Percentiles rank a stretch among this genome's conserved stretches.
Evolutionary conservation across 805 yeast species (phyloP).

Genomic region (Barnettozyma pratensis): DNA sequence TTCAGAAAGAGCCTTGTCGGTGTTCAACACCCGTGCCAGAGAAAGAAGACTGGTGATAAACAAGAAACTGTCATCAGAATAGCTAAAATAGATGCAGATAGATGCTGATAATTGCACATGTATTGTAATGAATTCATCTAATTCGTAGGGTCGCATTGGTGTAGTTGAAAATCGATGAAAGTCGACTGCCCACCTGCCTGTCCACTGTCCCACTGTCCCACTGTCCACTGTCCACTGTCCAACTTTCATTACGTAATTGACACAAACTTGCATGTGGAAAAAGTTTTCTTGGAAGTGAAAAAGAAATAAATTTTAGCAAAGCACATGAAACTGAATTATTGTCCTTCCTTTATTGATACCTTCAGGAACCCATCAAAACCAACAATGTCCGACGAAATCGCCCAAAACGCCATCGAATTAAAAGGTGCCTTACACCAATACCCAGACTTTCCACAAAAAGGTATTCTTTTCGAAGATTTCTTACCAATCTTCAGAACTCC

Average conservation of each 20-base stretch:
- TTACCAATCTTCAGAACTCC: slow-evolving; percentile 90
- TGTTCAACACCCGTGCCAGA: slow-evolving; percentile 21
- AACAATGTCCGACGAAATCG: slow-evolving; percentile 14
- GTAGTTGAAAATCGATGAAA: too few relatives aligned
- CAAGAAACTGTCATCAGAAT: not conserved
- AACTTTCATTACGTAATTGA: not conserved
- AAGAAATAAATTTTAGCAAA: not conserved
- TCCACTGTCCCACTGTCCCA: too few relatives aligned
- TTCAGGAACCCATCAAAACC: not conserved
- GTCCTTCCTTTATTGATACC: not conserved
- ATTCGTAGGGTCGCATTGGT: too few relatives aligned
- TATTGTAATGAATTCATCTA: too few relatives aligned
- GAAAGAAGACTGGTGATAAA: slow-evolving; percentile 14
- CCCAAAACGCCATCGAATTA: slow-evolving; percentile 37
- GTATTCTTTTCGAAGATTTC: slow-evolving; percentile 92
- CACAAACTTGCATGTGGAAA: not conserved
- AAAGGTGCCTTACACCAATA: slow-evolving; percentile 63
- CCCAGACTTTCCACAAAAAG: slow-evolving; percentile 92
- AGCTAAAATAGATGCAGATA: too few relatives aligned
- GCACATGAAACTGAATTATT: slow-evolving; percentile 5
- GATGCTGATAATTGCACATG: too few relatives aligned
- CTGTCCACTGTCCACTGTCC: too few relatives aligned
- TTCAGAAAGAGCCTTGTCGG: slow-evolving; percentile 28
- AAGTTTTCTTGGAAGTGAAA: not conserved
- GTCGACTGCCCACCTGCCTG: too few relatives aligned